Conservation (phyloP, 345 rosid genomes). For the Dipteronia sinensis region DNA sequence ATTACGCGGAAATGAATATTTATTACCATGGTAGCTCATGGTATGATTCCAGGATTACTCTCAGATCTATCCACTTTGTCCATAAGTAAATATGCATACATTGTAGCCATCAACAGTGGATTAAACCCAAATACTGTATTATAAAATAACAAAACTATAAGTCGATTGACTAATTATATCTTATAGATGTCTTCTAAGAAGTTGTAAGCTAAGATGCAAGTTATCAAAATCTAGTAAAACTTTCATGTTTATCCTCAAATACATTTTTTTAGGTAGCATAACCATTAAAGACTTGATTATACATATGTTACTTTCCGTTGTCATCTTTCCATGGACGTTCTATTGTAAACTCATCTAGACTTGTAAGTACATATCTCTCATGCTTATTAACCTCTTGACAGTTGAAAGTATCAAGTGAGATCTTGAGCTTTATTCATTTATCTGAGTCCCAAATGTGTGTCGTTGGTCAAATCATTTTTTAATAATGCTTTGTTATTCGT, state of each 20-base stretch:
- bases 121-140: no score
- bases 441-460: no score
- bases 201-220: no score
- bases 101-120: no score
- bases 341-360: conserved; percentile 81
- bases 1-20: conserved; percentile 62
- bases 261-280: conserved; percentile 72
- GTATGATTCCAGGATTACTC: conserved; percentile 78
- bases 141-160: no score
- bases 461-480: no score
- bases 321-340: conserved; percentile 98
- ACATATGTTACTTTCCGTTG: conserved; percentile 78
- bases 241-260: conserved; percentile 35
- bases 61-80: no score
- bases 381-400: conserved; percentile 27
- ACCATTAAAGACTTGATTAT: conserved; percentile 74
- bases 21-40: conserved; percentile 78
- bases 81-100: no score
- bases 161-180: conserved; percentile 13
- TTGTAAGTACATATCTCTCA: conserved; percentile 36
- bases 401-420: conserved; percentile 89
- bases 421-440: no score
- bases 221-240: no score
- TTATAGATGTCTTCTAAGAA: conserved; percentile 94
- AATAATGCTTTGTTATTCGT: no score